A percentile compares a stretch with the other conserved stretches of the same genome.
phyloP scores from a whole-genome alignment of 2,329 filamentous ascomycete species.

The Calcarisporium arbuscula region DNA sequence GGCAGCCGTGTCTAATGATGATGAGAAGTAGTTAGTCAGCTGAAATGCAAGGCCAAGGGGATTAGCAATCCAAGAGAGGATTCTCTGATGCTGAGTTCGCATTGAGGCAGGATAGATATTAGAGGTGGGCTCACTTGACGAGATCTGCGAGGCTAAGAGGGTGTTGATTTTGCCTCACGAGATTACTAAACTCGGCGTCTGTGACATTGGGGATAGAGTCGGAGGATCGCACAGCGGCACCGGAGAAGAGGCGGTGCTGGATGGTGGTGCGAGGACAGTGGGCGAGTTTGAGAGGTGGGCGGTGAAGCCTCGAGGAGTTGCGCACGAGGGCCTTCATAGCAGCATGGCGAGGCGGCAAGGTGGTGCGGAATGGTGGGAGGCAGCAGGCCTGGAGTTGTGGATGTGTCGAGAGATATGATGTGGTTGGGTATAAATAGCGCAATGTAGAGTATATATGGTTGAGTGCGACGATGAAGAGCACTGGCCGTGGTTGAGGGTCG shows the following conservation, averaged over 20 bases:
- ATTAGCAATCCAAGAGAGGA: not conserved
- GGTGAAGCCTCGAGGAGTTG: constrained; percentile 8
- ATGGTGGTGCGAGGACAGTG: no score
- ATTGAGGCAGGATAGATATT: not conserved
- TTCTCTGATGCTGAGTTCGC: not conserved
- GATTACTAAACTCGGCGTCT: constrained; percentile 70
- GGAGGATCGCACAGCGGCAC: no score
- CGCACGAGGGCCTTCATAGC: constrained; percentile 13
- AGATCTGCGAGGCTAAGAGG: constrained; percentile 81
- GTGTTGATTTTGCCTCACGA: constrained; percentile 74
- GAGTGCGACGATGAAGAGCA: no score
- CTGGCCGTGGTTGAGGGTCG: no score
- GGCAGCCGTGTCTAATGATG: constrained; percentile 61
- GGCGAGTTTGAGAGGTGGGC: no score
- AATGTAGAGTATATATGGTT: no score
- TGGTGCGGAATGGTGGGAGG: not conserved
- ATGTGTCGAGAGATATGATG: no score
- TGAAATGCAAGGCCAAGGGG: not conserved
- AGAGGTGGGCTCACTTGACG: constrained; percentile 54
- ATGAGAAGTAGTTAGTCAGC: not conserved
- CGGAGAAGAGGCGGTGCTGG: no score
- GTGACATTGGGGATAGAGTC: constrained; percentile 34
- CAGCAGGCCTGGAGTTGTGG: no score
- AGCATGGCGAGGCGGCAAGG: constrained; percentile 10
- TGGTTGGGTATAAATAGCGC: no score